phyloP scores from a whole-genome alignment of 2,329 filamentous ascomycete species.

The Stagonosporopsis vannaccii region DNA sequence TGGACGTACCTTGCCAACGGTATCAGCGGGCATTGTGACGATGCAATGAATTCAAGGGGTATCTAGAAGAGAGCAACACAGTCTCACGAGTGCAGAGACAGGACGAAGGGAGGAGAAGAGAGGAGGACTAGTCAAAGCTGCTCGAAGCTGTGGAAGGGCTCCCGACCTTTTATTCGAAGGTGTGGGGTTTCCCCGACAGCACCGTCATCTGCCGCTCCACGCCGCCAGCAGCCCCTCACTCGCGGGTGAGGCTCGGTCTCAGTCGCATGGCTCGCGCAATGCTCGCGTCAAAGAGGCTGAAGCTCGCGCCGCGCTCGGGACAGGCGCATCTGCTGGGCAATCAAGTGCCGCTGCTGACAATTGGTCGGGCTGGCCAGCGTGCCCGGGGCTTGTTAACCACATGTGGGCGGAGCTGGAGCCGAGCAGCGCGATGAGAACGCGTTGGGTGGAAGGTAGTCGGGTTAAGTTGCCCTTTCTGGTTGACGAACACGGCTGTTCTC shows the following conservation, averaged over 20 bases:
- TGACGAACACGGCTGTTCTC: constrained; percentile 15
- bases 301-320: constrained; percentile 29
- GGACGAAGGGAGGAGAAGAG: constrained; percentile 19
- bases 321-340: constrained; percentile 6
- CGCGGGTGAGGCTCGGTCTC: constrained; percentile 30
- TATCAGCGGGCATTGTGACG: constrained; percentile 19
- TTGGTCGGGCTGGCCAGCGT: constrained; percentile 15
- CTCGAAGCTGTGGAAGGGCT: constrained; percentile 28
- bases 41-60: constrained; percentile 21
- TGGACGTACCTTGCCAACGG: constrained; percentile 19
- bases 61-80: constrained; percentile 20
- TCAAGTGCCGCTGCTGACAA: constrained; percentile 15
- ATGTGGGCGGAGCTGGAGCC: constrained; percentile 21
- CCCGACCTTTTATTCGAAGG: constrained; percentile 31
- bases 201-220: constrained; percentile 37
- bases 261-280: constrained; percentile 26
- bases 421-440: constrained; percentile 14
- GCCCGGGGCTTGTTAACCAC: constrained; percentile 30
- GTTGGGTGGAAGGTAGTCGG: constrained; percentile 17
- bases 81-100: constrained; percentile 11
- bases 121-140: constrained; percentile 17
- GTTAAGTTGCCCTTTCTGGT: constrained; percentile 29
- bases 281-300: constrained; percentile 36
- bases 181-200: constrained; percentile 29
- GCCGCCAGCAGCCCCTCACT: constrained; percentile 31